These are phyloP conservation scores for Pisolithus orientalis DNA, from an alignment of 768 basidiomycete genomes.

Conservation along the genomic window DNA sequence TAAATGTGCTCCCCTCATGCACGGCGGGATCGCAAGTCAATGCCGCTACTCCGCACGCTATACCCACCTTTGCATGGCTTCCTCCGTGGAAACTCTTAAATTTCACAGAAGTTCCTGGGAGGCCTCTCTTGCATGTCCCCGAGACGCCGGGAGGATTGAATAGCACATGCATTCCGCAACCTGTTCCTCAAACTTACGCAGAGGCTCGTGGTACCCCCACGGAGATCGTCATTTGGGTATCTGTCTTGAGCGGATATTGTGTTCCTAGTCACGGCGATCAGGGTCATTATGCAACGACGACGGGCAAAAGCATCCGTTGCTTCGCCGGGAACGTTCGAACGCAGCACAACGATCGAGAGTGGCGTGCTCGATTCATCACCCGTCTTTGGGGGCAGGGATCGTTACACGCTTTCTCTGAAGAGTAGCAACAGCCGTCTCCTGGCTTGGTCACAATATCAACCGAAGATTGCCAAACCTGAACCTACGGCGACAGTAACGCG, in stretches of 20 bases:
- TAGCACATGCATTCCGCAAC: background rate
- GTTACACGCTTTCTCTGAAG: conserved; percentile 34
- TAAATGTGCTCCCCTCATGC: conserved; percentile 11
- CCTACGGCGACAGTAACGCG: conserved; percentile 19
- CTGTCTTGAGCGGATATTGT: conserved; percentile 45
- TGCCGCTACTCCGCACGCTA: background rate
- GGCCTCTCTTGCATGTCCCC: too few relatives aligned
- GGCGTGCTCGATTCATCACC: conserved; percentile 55
- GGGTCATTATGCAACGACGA: conserved; percentile 48
- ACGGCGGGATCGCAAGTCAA: background rate
- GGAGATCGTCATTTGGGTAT: conserved; percentile 46
- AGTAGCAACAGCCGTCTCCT: conserved; percentile 39
- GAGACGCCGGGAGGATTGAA: background rate
- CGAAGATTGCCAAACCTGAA: conserved; percentile 26
- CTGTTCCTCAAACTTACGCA: conserved; percentile 5
- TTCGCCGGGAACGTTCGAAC: too few relatives aligned
- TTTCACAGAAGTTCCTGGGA: background rate
- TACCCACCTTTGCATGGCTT: background rate
- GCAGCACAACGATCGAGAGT: conserved; percentile 30
- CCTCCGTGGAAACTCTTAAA: background rate
- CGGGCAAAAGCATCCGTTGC: too few relatives aligned
- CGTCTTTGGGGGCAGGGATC: conserved; percentile 72
- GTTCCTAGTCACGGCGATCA: conserved; percentile 44
- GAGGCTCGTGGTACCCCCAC: conserved; percentile 37
- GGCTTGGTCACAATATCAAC: conserved; percentile 53